Percentiles rank a stretch among this genome's conserved stretches.
phyloP scores from a whole-genome alignment of 768 basidiomycete species.

The Lentinula detonsa region DNA sequence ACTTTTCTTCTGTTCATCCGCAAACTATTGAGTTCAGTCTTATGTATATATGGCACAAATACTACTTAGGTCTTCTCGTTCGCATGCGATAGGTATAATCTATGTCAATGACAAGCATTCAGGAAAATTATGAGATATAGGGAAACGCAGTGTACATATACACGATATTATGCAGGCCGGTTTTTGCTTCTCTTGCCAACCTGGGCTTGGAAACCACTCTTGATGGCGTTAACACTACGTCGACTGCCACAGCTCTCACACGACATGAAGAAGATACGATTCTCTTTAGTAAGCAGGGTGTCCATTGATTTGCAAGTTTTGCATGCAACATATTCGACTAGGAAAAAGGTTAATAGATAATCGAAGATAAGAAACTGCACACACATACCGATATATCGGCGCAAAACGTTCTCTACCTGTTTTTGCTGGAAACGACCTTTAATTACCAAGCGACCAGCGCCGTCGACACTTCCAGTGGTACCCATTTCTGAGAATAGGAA shows the following conservation, averaged over 20 bases:
- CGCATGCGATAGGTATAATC: too few species aligned
- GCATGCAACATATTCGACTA: constrained; percentile 98
- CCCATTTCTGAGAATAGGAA: constrained; percentile 98
- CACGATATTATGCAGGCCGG: constrained; percentile 26
- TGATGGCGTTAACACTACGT: constrained; percentile 93
- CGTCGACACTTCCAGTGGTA: constrained; percentile 94
- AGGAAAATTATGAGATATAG: too few species aligned
- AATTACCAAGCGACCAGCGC: constrained; percentile 87
- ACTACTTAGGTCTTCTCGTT: too few species aligned
- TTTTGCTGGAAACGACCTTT: constrained; percentile 98
- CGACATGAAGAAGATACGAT: constrained; percentile 97
- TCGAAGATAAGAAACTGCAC: neutral
- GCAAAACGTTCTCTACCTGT: constrained; percentile 93
- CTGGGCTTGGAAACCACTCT: constrained; percentile 98
- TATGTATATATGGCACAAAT: too few species aligned
- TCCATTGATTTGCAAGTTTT: constrained; percentile 99
- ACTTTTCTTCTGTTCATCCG: neutral
- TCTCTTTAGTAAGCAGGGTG: constrained; percentile 94
- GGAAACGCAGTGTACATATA: neutral
- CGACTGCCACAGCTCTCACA: constrained; percentile 89
- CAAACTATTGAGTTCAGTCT: too few species aligned
- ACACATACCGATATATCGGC: constrained; percentile 88
- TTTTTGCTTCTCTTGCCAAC: constrained; percentile 85
- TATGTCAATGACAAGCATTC: too few species aligned
- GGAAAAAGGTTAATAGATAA: neutral